Conservation (phyloP, 1,284 basidiomycete genomes). For the Heterobasidion occidentale region DNA sequence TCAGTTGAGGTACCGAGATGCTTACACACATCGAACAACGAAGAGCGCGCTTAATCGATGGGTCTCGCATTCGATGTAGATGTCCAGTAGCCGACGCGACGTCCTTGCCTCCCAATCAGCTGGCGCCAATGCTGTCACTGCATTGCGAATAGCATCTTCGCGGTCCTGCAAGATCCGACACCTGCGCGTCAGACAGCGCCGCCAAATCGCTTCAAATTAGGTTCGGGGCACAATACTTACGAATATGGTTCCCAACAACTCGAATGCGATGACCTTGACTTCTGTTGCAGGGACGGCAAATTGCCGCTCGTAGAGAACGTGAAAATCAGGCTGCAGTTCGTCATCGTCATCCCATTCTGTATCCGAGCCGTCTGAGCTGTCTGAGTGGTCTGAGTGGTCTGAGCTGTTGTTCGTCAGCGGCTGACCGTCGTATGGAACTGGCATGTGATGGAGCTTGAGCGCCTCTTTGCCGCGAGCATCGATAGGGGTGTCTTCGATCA, state of each 20-base stretch:
- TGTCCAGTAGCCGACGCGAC: background rate
- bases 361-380: background rate
- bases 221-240: background rate
- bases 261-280: background rate
- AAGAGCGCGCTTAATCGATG: background rate
- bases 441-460: background rate
- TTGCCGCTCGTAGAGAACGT: background rate
- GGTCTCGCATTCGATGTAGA: background rate
- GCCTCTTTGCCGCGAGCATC: background rate
- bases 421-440: background rate
- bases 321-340: background rate
- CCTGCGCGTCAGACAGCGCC: background rate
- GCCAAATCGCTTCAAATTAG: background rate
- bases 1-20: background rate
- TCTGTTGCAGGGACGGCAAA: background rate
- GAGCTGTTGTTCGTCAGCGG: too few species aligned
- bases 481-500: background rate
- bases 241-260: background rate
- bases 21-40: background rate
- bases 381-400: too few species aligned
- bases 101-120: background rate
- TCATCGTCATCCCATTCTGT: background rate
- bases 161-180: background rate
- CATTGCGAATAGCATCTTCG: background rate
- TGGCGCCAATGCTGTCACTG: background rate